These are phyloP conservation scores for Myriangium duriaei DNA, from an alignment of 2,329 filamentous ascomycete genomes.

Conservation along the genomic window DNA sequence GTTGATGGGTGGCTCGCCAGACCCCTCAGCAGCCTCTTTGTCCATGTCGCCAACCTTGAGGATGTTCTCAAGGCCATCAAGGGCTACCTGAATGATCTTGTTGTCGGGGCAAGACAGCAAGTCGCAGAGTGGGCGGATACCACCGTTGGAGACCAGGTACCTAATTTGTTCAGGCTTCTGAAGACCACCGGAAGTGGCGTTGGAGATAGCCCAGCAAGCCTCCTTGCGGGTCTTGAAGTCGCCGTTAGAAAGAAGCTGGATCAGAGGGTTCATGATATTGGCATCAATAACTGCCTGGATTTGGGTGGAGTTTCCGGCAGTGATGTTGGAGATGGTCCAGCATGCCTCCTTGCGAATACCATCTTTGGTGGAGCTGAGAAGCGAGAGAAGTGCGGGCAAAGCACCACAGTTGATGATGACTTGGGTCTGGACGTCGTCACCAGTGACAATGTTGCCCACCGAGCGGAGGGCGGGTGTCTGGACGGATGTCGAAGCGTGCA, in stretches of 20 bases:
- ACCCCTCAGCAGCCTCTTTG: constrained; percentile 73
- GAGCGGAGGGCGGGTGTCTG: constrained; percentile 95
- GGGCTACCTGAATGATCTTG: constrained; percentile 98
- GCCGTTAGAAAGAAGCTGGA: constrained; percentile 89
- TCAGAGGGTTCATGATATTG: constrained; percentile 90
- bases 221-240: constrained; percentile 99
- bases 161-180: constrained; percentile 99
- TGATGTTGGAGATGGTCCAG: constrained; percentile 99
- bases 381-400: constrained; percentile 78
- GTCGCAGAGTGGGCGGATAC: constrained; percentile 95
- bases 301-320: constrained; percentile 92
- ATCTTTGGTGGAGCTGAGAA: constrained; percentile 94
- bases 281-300: constrained; percentile 95
- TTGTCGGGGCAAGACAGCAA: constrained; percentile 93
- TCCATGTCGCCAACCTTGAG: constrained; percentile 98
- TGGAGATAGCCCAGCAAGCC: constrained; percentile 98
- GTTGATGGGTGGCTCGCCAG: constrained; percentile 68
- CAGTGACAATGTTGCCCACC: constrained; percentile 96
- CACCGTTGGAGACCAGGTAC: constrained; percentile 83
- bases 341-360: constrained; percentile 98
- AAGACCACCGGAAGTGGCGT: constrained; percentile 90
- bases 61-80: constrained; percentile 97
- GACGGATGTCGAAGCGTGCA: constrained; percentile 96
- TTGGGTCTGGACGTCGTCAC: constrained; percentile 96
- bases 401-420: constrained; percentile 98